Base-by-base conservation (phyloP, 2,329 filamentous ascomycete genomes). In the Scortechinia acanthostroma region DNA sequence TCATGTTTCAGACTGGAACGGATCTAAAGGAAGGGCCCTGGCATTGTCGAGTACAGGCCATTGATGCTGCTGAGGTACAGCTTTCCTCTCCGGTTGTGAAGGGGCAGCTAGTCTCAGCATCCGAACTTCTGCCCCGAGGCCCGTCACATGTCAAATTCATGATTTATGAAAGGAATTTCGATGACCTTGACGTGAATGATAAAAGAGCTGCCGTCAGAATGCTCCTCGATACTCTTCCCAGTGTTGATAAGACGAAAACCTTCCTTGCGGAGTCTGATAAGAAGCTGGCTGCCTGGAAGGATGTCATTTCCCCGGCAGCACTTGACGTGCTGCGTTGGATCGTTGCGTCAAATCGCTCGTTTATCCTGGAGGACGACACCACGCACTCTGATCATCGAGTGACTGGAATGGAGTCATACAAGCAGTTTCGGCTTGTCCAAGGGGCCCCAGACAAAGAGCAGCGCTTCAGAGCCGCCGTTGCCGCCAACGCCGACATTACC, bases 351-450 rank as follows among this genome's bases (percentile, higher is more conserved):
- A 95, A 95, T 54, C 74, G 88, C 42, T 91, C 91, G 1, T 91
- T 84, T 53, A 93, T 96, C 48, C 72, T 91, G 42, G 82, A 91
- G 52, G 82, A 93, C 15, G 79, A 83, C 37, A 63, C 64, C 33
- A 51, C 52, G 3, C 46, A 55, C 10, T 51, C 53, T 5, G 56
- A 48, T 14, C 44, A 46, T 6, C 40, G 33, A 5, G 46, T 93
- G 2, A 67, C 66, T 20, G 83, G 83, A 1, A 80, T 91, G 66
- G 55, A 69, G 0, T 69, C 63, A 2, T 91, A 82, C 73, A 70
- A 88, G 46, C 90, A 95, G 59, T 96, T 95, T 55, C 77, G 88
- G 21, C 89, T 96, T 53, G 83, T 86, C 0, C 91, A 95, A 68
- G 91, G 90, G 5, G 85, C 88, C 1, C 89, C 89, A 0, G 88